Conservation (phyloP, 495 filamentous ascomycete species). For the Echria macrotheca region DNA sequence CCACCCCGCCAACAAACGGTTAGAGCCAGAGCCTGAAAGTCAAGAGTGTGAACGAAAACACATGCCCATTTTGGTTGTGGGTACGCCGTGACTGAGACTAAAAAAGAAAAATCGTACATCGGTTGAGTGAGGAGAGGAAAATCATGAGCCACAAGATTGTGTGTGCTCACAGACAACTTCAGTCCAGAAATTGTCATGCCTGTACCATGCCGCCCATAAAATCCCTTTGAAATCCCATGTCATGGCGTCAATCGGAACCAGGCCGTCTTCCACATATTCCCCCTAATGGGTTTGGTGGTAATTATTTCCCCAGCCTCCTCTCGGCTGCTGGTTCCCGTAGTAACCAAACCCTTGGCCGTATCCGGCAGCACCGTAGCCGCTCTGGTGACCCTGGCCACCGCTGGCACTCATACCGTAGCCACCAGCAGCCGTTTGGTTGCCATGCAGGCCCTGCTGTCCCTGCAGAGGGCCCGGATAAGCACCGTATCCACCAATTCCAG, state of each 20-base stretch:
- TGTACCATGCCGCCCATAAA: too few relatives aligned
- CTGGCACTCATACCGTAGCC: slow-evolving; percentile 64
- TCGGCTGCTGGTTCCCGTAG: slow-evolving; percentile 47
- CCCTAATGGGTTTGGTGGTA: too few relatives aligned
- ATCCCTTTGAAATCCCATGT: too few relatives aligned
- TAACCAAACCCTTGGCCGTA: slow-evolving; percentile 48
- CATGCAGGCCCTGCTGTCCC: slow-evolving; percentile 54
- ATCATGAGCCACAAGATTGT: too few relatives aligned
- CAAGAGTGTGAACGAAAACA: not conserved
- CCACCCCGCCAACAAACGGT: too few relatives aligned
- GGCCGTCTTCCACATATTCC: too few relatives aligned
- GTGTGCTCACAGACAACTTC: too few relatives aligned
- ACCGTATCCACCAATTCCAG: slow-evolving; percentile 56
- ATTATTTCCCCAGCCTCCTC: slow-evolving; percentile 63
- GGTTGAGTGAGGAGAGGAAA: not conserved
- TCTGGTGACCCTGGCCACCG: slow-evolving; percentile 61
- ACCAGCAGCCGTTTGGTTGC: slow-evolving; percentile 59
- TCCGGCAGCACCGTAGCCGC: slow-evolving; percentile 47
- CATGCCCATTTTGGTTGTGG: not conserved
- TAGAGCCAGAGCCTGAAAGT: not conserved
- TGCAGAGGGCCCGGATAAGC: slow-evolving; percentile 69
- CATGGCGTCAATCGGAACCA: too few relatives aligned
- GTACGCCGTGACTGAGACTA: not conserved
- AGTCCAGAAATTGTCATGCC: too few relatives aligned
- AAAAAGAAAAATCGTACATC: not conserved